Conservation (phyloP, 352 stramenopile genomes). For the Phytophthora macrochlamydospora region DNA sequence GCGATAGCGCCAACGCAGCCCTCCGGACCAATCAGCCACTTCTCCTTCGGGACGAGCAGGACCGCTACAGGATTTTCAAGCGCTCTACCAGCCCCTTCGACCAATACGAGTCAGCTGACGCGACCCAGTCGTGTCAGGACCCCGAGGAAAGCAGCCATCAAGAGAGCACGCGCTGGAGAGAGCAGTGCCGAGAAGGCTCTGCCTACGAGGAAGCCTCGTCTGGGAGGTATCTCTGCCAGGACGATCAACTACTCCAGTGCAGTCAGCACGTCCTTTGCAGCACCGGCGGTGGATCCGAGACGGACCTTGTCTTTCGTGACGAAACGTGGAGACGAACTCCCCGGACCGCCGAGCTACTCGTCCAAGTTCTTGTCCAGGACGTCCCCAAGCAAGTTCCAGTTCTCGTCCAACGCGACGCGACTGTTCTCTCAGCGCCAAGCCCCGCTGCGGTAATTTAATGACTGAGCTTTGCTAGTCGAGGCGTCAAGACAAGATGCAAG, state of each 20-base stretch:
- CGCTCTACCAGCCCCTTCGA: slow-evolving; percentile 24
- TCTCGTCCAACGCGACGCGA: slow-evolving; percentile 39
- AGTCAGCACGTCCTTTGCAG: slow-evolving; percentile 10
- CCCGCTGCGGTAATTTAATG: slow-evolving; percentile 39
- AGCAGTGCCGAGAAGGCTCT: slow-evolving; percentile 59
- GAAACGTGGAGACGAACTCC: slow-evolving; percentile 14
- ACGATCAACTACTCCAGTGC: slow-evolving; percentile 21
- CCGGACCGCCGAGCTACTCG: slow-evolving; percentile 2
- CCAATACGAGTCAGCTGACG: slow-evolving; percentile 45
- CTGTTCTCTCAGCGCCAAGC: slow-evolving; percentile 58
- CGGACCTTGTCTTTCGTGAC: slow-evolving; percentile 28
- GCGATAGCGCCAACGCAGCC: slow-evolving; percentile 5
- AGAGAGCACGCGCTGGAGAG: slow-evolving; percentile 53
- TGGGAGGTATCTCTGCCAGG: slow-evolving; percentile 32
- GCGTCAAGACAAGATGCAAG: slow-evolving; percentile 23
- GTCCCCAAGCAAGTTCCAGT: slow-evolving; percentile 64
- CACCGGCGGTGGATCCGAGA: slow-evolving; percentile 9
- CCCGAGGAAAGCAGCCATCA: slow-evolving; percentile 62
- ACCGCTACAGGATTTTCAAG: slow-evolving; percentile 36
- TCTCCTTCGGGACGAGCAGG: slow-evolving; percentile 14
- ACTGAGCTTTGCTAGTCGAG: too few relatives aligned
- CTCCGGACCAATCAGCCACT: slow-evolving; percentile 14
- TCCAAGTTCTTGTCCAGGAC: slow-evolving; percentile 28
- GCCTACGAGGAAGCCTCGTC: slow-evolving; percentile 54
- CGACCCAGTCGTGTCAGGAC: slow-evolving; percentile 52